A percentile compares a stretch with the other conserved stretches of the same genome.
phyloP scores from a whole-genome alignment of 768 basidiomycete genomes.

The Tricholoma hemisulphureum region DNA sequence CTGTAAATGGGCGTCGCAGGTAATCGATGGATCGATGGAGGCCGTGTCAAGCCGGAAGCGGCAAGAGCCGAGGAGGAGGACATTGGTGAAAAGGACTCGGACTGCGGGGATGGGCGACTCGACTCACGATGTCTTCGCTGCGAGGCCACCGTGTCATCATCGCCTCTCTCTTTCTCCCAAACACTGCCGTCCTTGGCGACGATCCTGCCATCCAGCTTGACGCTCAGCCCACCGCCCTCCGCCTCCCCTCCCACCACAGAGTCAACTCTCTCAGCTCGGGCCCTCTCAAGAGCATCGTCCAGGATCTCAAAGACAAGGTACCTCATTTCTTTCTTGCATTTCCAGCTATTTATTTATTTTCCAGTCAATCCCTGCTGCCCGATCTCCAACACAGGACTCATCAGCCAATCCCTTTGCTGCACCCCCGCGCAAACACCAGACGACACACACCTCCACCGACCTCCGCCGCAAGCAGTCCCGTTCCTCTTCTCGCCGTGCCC shows the following conservation, averaged over 20 bases:
- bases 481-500: constrained; percentile 50
- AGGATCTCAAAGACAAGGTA: constrained; percentile 72
- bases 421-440: constrained; percentile 43
- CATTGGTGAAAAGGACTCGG: background rate
- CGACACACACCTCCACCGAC: constrained; percentile 44
- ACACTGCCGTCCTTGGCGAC: constrained; percentile 63
- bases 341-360: too few species aligned
- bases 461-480: constrained; percentile 52
- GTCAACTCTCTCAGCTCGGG: too few species aligned
- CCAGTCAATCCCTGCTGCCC: constrained; percentile 36
- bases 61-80: too few species aligned
- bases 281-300: constrained; percentile 71
- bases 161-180: constrained; percentile 82
- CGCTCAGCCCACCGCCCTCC: constrained; percentile 24
- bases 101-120: background rate
- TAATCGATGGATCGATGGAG: too few species aligned
- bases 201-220: constrained; percentile 43
- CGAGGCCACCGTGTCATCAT: constrained; percentile 73
- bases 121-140: constrained; percentile 58
- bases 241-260: too few species aligned
- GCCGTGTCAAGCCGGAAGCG: too few species aligned
- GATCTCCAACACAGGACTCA: constrained; percentile 43
- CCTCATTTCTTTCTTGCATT: constrained; percentile 9
- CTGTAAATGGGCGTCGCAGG: too few species aligned
- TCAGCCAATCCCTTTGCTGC: constrained; percentile 25